Evolutionary conservation across 352 stramenopile genomes (phyloP).

Genomic region (Achlya hypogyna): DNA sequence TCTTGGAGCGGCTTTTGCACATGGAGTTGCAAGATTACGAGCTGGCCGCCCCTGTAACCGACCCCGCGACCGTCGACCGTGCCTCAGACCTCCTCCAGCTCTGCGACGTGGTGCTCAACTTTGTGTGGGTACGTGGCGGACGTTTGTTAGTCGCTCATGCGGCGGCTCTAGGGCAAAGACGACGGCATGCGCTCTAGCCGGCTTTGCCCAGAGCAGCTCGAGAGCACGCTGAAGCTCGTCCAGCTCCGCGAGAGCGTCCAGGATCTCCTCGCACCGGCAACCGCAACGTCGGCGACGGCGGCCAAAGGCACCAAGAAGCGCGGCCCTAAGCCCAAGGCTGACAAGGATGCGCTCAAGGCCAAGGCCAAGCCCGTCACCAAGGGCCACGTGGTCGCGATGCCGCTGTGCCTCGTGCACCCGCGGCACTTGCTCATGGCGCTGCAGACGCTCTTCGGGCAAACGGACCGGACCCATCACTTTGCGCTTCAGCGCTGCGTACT

Average conservation of each 20-base stretch:
- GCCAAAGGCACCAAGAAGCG: not conserved
- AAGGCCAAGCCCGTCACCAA: not conserved
- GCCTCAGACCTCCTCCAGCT: not conserved
- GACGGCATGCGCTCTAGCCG: not conserved
- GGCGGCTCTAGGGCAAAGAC: not conserved
- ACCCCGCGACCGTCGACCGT: not conserved
- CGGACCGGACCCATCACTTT: not conserved
- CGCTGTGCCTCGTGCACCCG: conserved; percentile 1
- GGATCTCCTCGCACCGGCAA: not conserved
- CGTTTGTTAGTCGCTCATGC: not conserved
- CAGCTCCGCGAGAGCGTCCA: not conserved
- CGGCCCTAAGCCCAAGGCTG: not conserved
- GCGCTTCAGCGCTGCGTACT: conserved; percentile 2
- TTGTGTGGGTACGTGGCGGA: conserved; percentile 5
- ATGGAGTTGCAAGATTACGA: conserved; percentile 19
- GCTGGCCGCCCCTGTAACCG: not conserved
- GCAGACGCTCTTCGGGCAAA: not conserved
- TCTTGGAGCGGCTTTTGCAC: conserved; percentile 13
- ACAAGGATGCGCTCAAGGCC: not conserved
- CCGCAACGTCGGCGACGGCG: not conserved
- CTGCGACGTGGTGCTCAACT: conserved; percentile 15
- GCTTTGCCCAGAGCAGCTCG: not conserved
- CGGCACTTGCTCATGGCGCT: conserved; percentile 8
- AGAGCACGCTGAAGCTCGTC: not conserved
- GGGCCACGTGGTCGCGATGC: not conserved